Conservation (phyloP, 345 rosid species). For the Zanthoxylum bungeanum region DNA sequence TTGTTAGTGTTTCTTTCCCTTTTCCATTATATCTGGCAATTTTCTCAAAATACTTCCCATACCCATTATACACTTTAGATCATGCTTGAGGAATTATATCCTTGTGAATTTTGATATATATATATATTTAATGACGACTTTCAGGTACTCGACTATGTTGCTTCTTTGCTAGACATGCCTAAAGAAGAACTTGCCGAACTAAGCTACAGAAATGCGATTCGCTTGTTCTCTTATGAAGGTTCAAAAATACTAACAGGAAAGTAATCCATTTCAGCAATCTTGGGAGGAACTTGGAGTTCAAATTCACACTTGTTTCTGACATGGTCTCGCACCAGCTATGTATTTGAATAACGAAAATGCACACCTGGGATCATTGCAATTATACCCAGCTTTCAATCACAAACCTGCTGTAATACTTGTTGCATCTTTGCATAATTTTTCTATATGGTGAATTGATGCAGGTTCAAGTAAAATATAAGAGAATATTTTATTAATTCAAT, state of each 20-base stretch:
- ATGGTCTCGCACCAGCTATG: background rate
- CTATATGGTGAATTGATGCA: no score
- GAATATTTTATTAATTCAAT: no score
- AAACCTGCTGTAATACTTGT: background rate
- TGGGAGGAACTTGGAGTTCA: background rate
- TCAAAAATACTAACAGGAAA: constrained; percentile 28
- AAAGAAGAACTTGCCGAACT: constrained; percentile 64
- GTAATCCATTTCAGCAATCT: background rate
- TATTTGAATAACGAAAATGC: background rate
- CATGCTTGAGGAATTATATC: background rate
- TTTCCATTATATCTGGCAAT: background rate
- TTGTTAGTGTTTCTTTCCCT: background rate
- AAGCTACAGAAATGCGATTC: constrained; percentile 57
- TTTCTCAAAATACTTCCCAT: background rate
- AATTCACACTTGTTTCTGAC: background rate
- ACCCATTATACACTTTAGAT: background rate
- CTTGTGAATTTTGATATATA: background rate
- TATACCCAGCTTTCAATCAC: background rate
- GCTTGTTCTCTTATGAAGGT: constrained; percentile 63
- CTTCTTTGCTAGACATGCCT: constrained; percentile 57
- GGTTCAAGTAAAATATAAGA: no score
- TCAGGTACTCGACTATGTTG: constrained; percentile 66
- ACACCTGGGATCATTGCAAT: background rate
- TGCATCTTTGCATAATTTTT: background rate
- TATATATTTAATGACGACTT: background rate